Evolutionary conservation across 1,139 yeast genomes (phyloP).

Genomic region (Yamadazyma mexicana): DNA sequence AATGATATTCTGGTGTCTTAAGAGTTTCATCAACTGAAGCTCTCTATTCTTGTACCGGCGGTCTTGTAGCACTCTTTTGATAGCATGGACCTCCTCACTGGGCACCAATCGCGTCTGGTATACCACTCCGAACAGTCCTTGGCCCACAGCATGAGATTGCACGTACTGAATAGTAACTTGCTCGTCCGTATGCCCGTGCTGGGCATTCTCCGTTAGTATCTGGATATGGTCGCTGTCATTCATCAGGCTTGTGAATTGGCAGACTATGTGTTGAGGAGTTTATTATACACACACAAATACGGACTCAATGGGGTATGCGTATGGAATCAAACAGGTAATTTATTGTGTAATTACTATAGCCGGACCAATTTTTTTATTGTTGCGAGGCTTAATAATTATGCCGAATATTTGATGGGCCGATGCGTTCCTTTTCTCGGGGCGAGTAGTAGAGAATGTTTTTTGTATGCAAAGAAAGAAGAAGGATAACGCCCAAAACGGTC

Average conservation of each 20-base stretch:
- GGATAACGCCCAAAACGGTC: no score
- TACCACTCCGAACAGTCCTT: constrained; percentile 96
- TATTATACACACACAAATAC: no score
- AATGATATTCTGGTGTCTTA: constrained; percentile 83
- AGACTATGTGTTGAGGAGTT: no score
- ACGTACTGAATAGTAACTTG: constrained; percentile 61
- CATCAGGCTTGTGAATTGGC: no score
- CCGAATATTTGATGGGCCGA: not conserved
- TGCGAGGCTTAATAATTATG: not conserved
- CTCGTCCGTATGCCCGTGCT: constrained; percentile 32
- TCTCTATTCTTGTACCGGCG: constrained; percentile 94
- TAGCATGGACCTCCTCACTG: constrained; percentile 78
- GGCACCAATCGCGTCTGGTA: constrained; percentile 82
- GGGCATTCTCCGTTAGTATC: constrained; percentile 3
- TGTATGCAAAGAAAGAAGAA: no score
- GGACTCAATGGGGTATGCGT: no score
- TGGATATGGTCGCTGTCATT: constrained; percentile 1
- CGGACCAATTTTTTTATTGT: no score
- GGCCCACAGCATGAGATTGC: constrained; percentile 85
- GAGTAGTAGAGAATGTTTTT: no score
- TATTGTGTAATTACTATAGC: no score
- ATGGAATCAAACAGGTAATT: no score
- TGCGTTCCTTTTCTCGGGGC: not conserved
- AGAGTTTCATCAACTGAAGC: constrained; percentile 89
- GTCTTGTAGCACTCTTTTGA: constrained; percentile 92